phyloP scores from a whole-genome alignment of 192 early-diverging fungal genomes.

The Phycomyces nitens region DNA sequence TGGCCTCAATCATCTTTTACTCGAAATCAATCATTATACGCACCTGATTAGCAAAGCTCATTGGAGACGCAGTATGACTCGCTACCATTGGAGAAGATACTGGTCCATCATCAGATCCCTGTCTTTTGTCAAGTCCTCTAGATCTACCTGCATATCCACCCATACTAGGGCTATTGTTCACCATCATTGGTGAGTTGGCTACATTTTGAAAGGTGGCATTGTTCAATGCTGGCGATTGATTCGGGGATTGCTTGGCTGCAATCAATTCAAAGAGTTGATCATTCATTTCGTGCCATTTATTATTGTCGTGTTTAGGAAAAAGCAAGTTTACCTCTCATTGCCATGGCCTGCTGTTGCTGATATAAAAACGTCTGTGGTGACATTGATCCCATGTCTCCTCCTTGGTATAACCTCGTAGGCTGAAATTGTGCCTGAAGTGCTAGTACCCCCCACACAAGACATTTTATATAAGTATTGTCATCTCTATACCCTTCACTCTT shows the following conservation, averaged over 20 bases:
- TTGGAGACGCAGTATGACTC: not conserved
- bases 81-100: conserved; percentile 15
- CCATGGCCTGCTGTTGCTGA: conserved; percentile 26
- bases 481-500: no score
- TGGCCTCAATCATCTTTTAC: no score
- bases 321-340: conserved; percentile 17
- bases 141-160: conserved; percentile 14
- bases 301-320: no score
- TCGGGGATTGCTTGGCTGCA: conserved; percentile 26
- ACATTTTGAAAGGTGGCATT: conserved; percentile 12
- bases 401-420: conserved; percentile 23
- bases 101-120: not conserved
- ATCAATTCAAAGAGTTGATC: not conserved
- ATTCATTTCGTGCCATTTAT: no score
- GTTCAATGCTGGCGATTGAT: conserved; percentile 23
- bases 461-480: no score
- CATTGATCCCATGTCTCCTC: conserved; percentile 12
- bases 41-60: conserved; percentile 6
- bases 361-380: conserved; percentile 11
- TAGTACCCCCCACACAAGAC: not conserved
- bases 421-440: conserved; percentile 29
- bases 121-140: no score
- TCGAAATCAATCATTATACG: conserved; percentile 3
- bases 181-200: conserved; percentile 19
- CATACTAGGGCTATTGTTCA: conserved; percentile 20